A percentile compares a stretch with the other conserved stretches of the same genome.
Conservation (phyloP, 768 basidiomycete species). For the Tulasnella sp. region DNA sequence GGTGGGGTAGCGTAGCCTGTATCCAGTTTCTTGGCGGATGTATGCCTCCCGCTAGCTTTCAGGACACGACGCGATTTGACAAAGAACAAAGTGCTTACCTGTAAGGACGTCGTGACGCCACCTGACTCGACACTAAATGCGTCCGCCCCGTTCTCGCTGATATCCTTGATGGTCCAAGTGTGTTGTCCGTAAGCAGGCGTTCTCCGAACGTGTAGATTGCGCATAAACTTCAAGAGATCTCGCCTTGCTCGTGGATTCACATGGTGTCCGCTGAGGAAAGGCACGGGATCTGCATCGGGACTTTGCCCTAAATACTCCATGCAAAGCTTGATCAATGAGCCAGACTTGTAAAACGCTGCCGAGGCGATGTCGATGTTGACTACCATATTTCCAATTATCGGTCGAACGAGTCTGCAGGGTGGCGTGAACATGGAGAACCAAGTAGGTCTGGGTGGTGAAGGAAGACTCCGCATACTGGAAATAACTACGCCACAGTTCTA, state of each 20-base stretch:
- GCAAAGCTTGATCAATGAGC: slow-evolving; percentile 50
- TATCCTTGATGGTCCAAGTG: slow-evolving; percentile 56
- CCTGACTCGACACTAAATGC: slow-evolving; percentile 48
- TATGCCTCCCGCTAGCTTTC: not conserved
- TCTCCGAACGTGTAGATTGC: slow-evolving; percentile 5
- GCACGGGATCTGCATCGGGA: slow-evolving; percentile 28
- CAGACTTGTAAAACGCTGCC: slow-evolving; percentile 55
- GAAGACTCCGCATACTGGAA: slow-evolving; percentile 45
- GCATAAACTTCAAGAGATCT: not conserved
- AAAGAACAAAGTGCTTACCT: slow-evolving; percentile 26
- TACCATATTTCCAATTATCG: slow-evolving; percentile 53
- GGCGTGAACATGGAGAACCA: not conserved
- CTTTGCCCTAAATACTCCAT: not conserved
- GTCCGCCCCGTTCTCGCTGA: slow-evolving; percentile 47
- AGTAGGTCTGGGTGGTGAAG: not conserved
- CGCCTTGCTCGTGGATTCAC: slow-evolving; percentile 25
- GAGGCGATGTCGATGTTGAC: slow-evolving; percentile 74
- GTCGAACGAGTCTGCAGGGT: slow-evolving; percentile 45
- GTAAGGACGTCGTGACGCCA: slow-evolving; percentile 34
- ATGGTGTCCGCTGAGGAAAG: slow-evolving; percentile 35
- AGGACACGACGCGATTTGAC: slow-evolving; percentile 25
- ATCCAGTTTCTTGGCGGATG: not conserved
- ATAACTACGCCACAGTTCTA: slow-evolving; percentile 70
- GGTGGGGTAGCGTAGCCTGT: slow-evolving; percentile 46
- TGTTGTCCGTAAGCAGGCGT: slow-evolving; percentile 26